Base-by-base conservation (phyloP, 2,329 filamentous ascomycete genomes). In the Talaromyces sp. region DNA sequence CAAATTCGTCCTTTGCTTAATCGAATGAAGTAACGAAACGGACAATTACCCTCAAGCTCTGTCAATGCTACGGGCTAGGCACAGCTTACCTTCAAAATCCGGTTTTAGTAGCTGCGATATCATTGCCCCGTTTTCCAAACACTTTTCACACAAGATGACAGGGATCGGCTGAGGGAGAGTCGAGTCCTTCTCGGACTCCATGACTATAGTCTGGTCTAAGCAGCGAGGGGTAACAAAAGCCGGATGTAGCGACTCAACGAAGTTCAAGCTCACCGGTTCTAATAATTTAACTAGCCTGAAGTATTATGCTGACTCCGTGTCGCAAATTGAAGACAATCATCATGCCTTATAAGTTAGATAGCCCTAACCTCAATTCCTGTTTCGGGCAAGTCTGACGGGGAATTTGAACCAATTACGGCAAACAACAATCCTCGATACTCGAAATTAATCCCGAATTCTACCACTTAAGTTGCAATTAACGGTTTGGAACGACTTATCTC, bases 81-180 rank as follows among this genome's bases (percentile, higher is more conserved):
- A 8, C 62, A 64, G 38, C 54, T 32, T 3, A 70, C 67, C 66
- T 64, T 67, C 67, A 29, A 62, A 61, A 26, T 66, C 62, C 7
- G 66, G 64, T 8, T 60, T 56, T 7, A 68, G 58, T 7, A 64
- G 56, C 24, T 65, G 56, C 2, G 63, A 54, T 3, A 65, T 62
- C 17, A 63, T 61, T 41, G 61, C 65, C 19, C 66, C 67, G 27
- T 65, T 59, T 10, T 53, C 57, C 17, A 58, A 41, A 11, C 35
- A 60, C 46, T 58, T 58, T 21, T 63, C 67, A 46, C 65, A 68
- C 10, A 68, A 21, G 8, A 66, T 58, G 1, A 68, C 60, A 5
- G 65, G 65, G 0, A 67, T 52, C 11, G 29, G 56, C 2, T 29
- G 46, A 2, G 56, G 6, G 31, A 14, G 32, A 35, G 11, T 12